Evolutionary conservation across 306 rosid species (phyloP).

Genomic region (Datisca glomerata): DNA sequence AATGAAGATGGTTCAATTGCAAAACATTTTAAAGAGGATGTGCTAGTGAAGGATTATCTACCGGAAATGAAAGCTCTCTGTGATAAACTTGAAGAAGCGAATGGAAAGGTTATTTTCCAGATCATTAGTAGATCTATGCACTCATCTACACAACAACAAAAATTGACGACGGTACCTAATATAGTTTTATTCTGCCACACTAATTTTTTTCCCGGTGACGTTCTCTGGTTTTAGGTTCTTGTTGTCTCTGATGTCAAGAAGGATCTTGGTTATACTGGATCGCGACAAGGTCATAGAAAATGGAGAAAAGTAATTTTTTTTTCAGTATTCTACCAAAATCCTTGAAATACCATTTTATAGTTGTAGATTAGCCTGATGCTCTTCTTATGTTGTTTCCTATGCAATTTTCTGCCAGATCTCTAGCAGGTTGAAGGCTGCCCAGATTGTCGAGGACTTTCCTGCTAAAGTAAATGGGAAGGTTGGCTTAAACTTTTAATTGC

Average conservation of each 20-base stretch:
- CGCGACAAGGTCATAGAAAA: conserved; percentile 41
- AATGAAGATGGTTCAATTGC: conserved; percentile 15
- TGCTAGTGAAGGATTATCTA: conserved; percentile 52
- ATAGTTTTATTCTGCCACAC: not conserved
- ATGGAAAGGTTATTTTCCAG: conserved; percentile 49
- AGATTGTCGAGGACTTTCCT: conserved; percentile 54
- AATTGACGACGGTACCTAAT: too few species aligned
- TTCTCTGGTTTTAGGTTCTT: conserved; percentile 52
- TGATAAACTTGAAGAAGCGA: conserved; percentile 60
- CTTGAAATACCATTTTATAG: not conserved
- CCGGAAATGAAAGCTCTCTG: conserved; percentile 67
- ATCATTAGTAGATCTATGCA: conserved; percentile 3
- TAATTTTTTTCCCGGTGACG: not conserved
- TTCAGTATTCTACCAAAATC: conserved; percentile 4
- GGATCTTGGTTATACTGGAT: conserved; percentile 70
- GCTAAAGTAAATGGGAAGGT: conserved; percentile 89
- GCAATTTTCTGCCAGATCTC: conserved; percentile 34
- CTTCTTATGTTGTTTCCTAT: conserved; percentile 10
- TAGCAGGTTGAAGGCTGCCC: conserved; percentile 45
- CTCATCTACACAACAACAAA: too few species aligned
- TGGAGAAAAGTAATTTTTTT: conserved; percentile 57
- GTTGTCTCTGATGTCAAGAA: conserved; percentile 62
- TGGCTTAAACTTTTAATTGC: conserved; percentile 1
- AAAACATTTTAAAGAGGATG: conserved; percentile 29
- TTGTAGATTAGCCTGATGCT: not conserved